phyloP scores from a whole-genome alignment of 805 yeast genomes.

The Candida golubevii region DNA sequence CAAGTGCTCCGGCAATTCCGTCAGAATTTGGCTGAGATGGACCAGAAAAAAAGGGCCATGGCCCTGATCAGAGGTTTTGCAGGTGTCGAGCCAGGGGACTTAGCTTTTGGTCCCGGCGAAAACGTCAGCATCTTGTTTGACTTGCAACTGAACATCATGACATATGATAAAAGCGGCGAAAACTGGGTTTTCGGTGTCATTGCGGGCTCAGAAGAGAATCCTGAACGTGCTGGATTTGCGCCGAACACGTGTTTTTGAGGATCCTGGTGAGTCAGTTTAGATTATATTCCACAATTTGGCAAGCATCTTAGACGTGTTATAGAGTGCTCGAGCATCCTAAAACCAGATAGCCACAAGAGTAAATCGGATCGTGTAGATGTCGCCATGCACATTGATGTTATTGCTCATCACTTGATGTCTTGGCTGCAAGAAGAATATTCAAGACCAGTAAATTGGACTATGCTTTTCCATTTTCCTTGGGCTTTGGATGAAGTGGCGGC shows the following conservation, averaged over 20 bases:
- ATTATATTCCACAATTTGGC: no score
- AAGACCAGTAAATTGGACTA: no score
- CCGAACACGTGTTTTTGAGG: constrained; percentile 23
- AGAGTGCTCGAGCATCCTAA: no score
- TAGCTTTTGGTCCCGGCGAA: constrained; percentile 33
- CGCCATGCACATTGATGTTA: no score
- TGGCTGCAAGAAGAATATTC: no score
- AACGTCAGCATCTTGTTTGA: constrained; percentile 29
- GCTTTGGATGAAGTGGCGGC: no score
- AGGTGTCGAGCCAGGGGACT: constrained; percentile 36
- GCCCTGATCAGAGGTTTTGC: constrained; percentile 23
- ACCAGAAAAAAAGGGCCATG: background rate
- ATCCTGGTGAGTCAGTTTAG: no score
- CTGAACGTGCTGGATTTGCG: constrained; percentile 32
- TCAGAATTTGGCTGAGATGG: constrained; percentile 8
- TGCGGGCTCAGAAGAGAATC: background rate
- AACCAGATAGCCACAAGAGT: no score
- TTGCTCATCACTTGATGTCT: no score
- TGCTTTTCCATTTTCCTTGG: no score
- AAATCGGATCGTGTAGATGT: no score
- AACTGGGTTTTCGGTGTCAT: constrained; percentile 35
- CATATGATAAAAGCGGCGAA: constrained; percentile 17
- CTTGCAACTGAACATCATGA: constrained; percentile 23
- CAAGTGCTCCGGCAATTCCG: constrained; percentile 23
- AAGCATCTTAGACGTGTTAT: no score